A percentile compares a stretch with the other conserved stretches of the same genome.
Conservation (phyloP, 176 grass and related monocot genomes). For the Melocanna baccifera region DNA sequence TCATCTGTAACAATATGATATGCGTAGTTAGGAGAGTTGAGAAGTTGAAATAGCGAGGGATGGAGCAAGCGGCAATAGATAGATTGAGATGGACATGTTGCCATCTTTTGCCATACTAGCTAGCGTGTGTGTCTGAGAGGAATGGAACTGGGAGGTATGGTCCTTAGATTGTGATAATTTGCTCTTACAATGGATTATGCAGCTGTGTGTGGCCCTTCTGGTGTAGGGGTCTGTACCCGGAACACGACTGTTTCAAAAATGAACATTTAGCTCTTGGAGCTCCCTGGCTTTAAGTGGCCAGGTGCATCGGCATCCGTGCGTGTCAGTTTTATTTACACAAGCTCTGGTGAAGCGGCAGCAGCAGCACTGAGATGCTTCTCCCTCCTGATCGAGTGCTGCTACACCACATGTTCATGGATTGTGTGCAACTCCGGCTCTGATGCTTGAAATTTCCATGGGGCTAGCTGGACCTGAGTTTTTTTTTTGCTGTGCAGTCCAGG, state of each 20-base stretch:
- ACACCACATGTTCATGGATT: no score
- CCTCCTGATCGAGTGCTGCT: background rate
- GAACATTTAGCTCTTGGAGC: background rate
- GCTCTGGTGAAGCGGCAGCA: background rate
- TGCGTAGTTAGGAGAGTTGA: background rate
- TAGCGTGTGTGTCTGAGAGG: background rate
- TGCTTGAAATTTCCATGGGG: background rate
- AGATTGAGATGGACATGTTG: background rate
- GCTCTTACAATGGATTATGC: background rate
- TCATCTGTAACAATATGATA: constrained; percentile 33
- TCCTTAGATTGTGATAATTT: background rate
- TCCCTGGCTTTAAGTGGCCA: background rate
- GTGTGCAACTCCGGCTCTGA: background rate
- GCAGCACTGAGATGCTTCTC: background rate
- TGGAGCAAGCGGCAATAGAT: constrained; percentile 20
- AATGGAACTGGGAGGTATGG: background rate
- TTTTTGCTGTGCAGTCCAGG: background rate
- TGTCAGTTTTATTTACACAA: background rate
- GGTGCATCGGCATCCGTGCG: background rate
- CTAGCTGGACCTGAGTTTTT: background rate
- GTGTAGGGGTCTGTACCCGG: background rate
- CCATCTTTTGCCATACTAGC: background rate
- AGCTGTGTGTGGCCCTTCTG: background rate
- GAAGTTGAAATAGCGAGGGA: constrained; percentile 19
- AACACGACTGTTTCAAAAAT: background rate